Conservation (phyloP, 768 basidiomycete genomes). For the Crepidotus variabilis region DNA sequence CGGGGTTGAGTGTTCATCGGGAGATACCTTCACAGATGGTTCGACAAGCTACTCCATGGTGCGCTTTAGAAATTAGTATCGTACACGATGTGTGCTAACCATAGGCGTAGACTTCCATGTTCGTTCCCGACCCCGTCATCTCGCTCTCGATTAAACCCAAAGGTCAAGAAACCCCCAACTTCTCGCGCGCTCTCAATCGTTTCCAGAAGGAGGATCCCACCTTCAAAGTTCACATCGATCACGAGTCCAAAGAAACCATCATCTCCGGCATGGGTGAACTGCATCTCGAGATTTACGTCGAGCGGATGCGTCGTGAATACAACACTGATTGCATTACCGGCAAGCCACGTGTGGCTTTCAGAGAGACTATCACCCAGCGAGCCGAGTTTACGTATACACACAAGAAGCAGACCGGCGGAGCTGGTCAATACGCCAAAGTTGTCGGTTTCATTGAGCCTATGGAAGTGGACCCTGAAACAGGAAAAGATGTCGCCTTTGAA, state of each 20-base stretch:
- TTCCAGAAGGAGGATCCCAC: slow-evolving; percentile 99
- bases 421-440: slow-evolving; percentile 94
- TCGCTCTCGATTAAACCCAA: slow-evolving; percentile 91
- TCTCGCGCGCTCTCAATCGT: slow-evolving; percentile 92
- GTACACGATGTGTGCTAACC: slow-evolving; percentile 2
- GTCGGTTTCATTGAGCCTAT: slow-evolving; percentile 90
- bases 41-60: slow-evolving; percentile 92
- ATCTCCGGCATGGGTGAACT: slow-evolving; percentile 99
- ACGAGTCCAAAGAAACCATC: slow-evolving; percentile 97
- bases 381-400: slow-evolving; percentile 88
- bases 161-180: slow-evolving; percentile 92
- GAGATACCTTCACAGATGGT: slow-evolving; percentile 96
- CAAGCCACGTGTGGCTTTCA: slow-evolving; percentile 94
- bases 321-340: slow-evolving; percentile 90
- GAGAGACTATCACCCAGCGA: slow-evolving; percentile 86
- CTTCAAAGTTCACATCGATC: slow-evolving; percentile 94
- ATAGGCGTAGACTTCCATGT: slow-evolving; percentile 84
- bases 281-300: slow-evolving; percentile 98
- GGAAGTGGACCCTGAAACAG: slow-evolving; percentile 65
- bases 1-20: slow-evolving; percentile 96
- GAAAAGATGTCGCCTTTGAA: slow-evolving; percentile 82
- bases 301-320: slow-evolving; percentile 98
- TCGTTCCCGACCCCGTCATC: slow-evolving; percentile 97
- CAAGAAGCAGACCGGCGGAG: slow-evolving; percentile 97
- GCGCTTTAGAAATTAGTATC: slow-evolving; percentile 16